These are phyloP conservation scores for Malus sieversii DNA, from an alignment of 306 rosid genomes.

Conservation along the genomic window DNA sequence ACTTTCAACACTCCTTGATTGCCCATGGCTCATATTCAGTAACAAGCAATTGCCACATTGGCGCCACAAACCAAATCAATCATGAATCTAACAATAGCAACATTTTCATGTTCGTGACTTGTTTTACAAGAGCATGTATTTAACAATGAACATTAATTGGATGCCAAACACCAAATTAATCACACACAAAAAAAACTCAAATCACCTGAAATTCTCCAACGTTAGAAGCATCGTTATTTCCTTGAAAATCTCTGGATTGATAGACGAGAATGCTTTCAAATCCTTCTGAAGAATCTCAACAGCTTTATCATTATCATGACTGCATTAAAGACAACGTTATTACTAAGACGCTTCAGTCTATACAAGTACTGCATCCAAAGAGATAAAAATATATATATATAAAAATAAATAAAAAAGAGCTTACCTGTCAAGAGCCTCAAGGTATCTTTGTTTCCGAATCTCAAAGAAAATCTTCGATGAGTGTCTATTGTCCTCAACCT, in stretches of 20 bases:
- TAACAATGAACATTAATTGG: background rate
- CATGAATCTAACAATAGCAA: background rate
- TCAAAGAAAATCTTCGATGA: constrained; percentile 73
- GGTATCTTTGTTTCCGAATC: constrained; percentile 79
- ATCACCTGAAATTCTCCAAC: constrained; percentile 57
- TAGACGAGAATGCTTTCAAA: constrained; percentile 58
- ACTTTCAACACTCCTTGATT: no score
- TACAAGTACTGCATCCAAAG: background rate
- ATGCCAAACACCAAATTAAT: background rate
- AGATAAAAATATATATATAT: background rate
- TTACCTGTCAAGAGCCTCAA: constrained; percentile 79
- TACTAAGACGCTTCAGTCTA: background rate
- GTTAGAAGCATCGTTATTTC: constrained; percentile 74
- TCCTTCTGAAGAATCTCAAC: constrained; percentile 72
- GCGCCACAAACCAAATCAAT: background rate
- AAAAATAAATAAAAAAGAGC: background rate
- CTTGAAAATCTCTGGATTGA: constrained; percentile 61
- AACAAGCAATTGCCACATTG: background rate
- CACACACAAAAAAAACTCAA: background rate
- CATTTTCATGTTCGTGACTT: background rate
- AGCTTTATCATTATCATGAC: constrained; percentile 69
- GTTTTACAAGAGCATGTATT: background rate
- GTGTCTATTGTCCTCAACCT: constrained; percentile 74
- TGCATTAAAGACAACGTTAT: constrained; percentile 4
- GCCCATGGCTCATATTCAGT: no score